Base-by-base conservation (phyloP, 1,284 basidiomycete genomes). In the Tilletia indica region DNA sequence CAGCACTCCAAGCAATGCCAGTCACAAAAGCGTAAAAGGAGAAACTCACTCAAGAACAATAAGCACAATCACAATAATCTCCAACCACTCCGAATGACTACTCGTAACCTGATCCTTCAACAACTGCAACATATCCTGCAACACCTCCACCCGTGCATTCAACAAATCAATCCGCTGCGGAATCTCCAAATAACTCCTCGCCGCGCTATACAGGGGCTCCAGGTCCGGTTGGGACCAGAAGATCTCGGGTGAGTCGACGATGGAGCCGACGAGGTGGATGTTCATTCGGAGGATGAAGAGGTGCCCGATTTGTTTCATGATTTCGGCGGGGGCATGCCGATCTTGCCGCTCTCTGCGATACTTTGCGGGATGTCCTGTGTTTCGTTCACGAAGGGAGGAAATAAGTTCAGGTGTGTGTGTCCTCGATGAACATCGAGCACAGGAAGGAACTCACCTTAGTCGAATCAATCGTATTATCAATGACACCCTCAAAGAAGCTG, bases 101-200 rank as follows among this genome's bases (percentile, higher is more conserved):
- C 90, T 93, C 31, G 93, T 93, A 47, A 97, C 95, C 9, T 92
- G 92, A 85, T 97, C 95, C 86, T 97, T 97, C 67, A 98, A 87
- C 69, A 98, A 88, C 84, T 94, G 92, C 9, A 98, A 89, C 93
- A 98, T 97, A 84, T 98, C 94, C 87, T 98, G 94, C 51, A 98
- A 86, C 72, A 97, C 87, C 71, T 95, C 95, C 31, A 97, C 94
- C 73, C 94, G 90, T 42, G 93, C 93, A 85, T 97, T 97, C 72
- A 98, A 87, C 54, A 97, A 86, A 83, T 96, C 93, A 77, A 97
- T 94, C 68, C 94, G 89, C 84, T 97, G 94, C 2, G 93, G 92
- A 73, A 97, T 93, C 86, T 98, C 94, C 42, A 98, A 88, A 84
- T 98, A 98, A 81, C 91, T 76, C 42, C 83, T 74, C 4, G 93